Evolutionary conservation across 768 basidiomycete genomes (phyloP), one percentile per base, ranked within the genome.

Genomic region (Ramaria sp.): DNA sequence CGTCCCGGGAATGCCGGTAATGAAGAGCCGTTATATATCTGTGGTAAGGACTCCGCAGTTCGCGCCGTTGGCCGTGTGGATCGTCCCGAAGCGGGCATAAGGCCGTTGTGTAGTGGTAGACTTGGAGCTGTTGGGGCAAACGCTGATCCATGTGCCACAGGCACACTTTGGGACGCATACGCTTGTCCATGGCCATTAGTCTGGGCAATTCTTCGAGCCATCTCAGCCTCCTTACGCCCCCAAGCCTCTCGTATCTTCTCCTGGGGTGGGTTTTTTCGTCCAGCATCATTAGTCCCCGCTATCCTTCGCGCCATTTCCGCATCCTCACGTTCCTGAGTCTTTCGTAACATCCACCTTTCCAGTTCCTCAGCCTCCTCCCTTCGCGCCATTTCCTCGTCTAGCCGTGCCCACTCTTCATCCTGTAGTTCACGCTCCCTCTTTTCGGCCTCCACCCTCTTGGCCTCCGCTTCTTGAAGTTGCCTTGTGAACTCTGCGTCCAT

Each of bases 261-360:
- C 27, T 42, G 38, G 3, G 51, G 22, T 36, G 18, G 18, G n/a
- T 20, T 13, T 2, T 28, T 37, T 18, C 50, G 24, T 16, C 18
- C 34, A 20, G 16, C 50, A 20, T 18, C 50, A 18, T 20, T n/a
- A n/a, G n/a, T n/a, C 38, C 38, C 34, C 24, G 36, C 15, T 41
- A 53, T 43, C 39, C 27, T 18, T 41, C 42, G 38, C 27, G 52
- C 52, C 52, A 53, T 12, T 18, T 53, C 52, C 24, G 42, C 52
- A 44, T 53, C 52, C 22, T 34, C 25, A 22, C 43, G 9, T 30
- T 53, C 52, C 39, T 53, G 52, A 9, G 39, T 20, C 16, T 43
- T 41, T 16, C 52, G 38, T 22, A 43, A 9, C n/a, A 43, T 20
- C 25, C 36, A 43, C 10, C 10, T 10, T n/a, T 38, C 39, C 42